A percentile compares a stretch with the other conserved stretches of the same genome.
These are phyloP conservation scores for Taphrina wiesneri DNA, from an alignment of 1,139 yeast species.

Conservation along the genomic window DNA sequence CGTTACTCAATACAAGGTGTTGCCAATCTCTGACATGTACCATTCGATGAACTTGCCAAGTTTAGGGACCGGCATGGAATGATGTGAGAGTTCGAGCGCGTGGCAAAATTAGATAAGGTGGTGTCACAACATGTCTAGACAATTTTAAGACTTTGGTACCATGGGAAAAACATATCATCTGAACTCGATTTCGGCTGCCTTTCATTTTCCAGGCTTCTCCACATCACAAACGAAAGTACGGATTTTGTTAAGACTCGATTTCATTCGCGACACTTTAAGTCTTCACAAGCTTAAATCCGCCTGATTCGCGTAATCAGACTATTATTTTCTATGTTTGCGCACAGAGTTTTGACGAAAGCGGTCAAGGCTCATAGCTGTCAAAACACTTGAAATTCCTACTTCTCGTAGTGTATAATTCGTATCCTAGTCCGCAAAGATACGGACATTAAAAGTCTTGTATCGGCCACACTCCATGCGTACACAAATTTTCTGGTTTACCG, in stretches of 20 bases:
- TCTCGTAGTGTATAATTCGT: too few species aligned
- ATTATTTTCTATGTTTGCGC: too few species aligned
- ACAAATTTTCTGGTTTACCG: too few species aligned
- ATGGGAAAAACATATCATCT: not conserved
- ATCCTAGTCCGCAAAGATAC: too few species aligned
- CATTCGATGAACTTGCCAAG: not conserved
- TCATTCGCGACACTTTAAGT: not conserved
- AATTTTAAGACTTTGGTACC: not conserved
- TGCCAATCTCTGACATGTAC: not conserved
- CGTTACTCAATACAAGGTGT: not conserved
- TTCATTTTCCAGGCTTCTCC: too few species aligned
- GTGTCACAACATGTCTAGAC: not conserved
- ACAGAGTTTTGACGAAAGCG: too few species aligned
- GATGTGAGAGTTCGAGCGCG: not conserved
- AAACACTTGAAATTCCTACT: too few species aligned
- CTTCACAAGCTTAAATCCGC: not conserved
- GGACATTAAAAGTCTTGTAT: too few species aligned
- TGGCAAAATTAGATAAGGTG: not conserved
- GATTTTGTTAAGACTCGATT: not conserved
- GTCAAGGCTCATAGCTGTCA: too few species aligned
- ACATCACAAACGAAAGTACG: too few species aligned
- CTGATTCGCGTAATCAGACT: not conserved
- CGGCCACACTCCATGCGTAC: too few species aligned
- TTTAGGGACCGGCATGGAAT: not conserved
- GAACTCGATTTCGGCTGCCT: not conserved